Evolutionary conservation across 2,329 filamentous ascomycete genomes (phyloP), one percentile per base, ranked within the genome.

Genomic region (Xylaria sp.): DNA sequence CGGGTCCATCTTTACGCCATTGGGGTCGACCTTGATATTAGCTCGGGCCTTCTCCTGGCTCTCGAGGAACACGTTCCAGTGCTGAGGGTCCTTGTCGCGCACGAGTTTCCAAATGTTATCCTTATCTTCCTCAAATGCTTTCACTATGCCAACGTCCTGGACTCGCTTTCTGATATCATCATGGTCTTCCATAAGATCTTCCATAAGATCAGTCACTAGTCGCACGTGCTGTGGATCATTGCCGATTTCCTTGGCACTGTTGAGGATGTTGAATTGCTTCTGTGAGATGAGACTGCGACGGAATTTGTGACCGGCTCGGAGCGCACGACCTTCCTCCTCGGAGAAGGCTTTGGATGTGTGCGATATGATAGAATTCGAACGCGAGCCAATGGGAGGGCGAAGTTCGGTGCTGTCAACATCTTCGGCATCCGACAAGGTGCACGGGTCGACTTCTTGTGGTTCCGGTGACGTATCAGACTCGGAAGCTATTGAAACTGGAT

Each of bases 51-150:
- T 84, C 67, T 82, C 76, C 73, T 86, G 84, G 44, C 80, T 77
- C 72, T 88, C 83, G 23, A 82, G 79, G 68, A 92, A 84, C 6
- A 75, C 74, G 54, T 82, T 80, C 81, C 89, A 84, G 71, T 88
- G 80, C 63, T 85, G 83, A 0, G 86, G 84, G 64, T 91, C 89
- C 34, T 81, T 80, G 4, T 83, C 83, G 16, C 83, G 78, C 64
- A 87, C 69, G 54, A 73, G 68, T 61, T 76, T 74, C 47, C 80
- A 70, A 18, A 86, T 76, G 55, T 80, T 70, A 13, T 81, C 79
- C 59, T 75, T 77, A 63, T 86, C 73, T 68, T 86, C 82, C 66
- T 83, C 79, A 65, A 91, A 86, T 0, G 84, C 81, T 58, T 78
- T 76, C 10, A 89, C 78, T 54, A 82, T 81, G 0, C 88, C 87